phyloP scores from a whole-genome alignment of 2,329 filamentous ascomycete genomes.

The Cytospora mali region DNA sequence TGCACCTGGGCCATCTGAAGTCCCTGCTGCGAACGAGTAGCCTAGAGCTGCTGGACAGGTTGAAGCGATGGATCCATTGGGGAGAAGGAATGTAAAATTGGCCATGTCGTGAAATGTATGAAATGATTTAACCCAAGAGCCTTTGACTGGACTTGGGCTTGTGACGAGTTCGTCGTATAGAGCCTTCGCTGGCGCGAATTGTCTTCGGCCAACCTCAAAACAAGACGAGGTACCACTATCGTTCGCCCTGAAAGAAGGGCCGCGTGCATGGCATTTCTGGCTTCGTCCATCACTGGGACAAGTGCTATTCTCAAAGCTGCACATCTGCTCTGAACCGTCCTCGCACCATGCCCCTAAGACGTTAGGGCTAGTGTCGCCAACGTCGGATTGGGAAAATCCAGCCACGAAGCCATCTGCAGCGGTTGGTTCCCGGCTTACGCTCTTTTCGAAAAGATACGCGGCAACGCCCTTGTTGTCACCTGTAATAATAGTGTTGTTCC shows the following conservation, averaged over 20 bases:
- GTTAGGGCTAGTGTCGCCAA: constrained; percentile 90
- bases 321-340: constrained; percentile 73
- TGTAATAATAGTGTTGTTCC: constrained; percentile 87
- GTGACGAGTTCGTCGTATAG: constrained; percentile 56
- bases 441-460: constrained; percentile 79
- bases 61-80: constrained; percentile 68
- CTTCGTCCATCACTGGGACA: constrained; percentile 68
- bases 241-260: constrained; percentile 67
- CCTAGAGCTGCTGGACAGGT: constrained; percentile 89
- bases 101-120: constrained; percentile 86
- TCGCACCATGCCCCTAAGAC: constrained; percentile 87
- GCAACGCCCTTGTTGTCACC: constrained; percentile 98
- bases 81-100: constrained; percentile 70
- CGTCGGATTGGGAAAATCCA: constrained; percentile 88
- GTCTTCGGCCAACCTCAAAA: constrained; percentile 75
- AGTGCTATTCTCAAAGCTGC: constrained; percentile 80
- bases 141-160: constrained; percentile 55
- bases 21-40: constrained; percentile 91
- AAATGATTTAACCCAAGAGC: constrained; percentile 73
- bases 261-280: constrained; percentile 73
- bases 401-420: constrained; percentile 76
- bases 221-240: constrained; percentile 75
- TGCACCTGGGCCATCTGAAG: constrained; percentile 84
- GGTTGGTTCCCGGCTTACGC: constrained; percentile 54
- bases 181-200: constrained; percentile 52